These are phyloP conservation scores for Paramecium pentaurelia DNA, from an alignment of 73 alveolate genomes.

Conservation along the genomic window DNA sequence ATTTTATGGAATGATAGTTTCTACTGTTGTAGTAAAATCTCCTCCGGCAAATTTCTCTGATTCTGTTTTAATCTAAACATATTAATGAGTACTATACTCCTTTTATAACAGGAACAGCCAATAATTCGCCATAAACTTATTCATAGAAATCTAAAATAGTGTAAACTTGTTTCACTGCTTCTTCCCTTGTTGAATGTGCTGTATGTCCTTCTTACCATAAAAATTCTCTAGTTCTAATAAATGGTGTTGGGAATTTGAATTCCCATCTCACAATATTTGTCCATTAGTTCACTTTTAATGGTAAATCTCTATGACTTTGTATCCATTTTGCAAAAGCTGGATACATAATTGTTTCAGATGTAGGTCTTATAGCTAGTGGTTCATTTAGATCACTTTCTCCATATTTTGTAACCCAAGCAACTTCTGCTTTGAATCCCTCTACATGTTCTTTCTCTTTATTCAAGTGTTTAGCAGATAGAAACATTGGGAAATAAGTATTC, in stretches of 20 bases:
- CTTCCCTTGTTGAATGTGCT: slow-evolving; percentile 97
- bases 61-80: slow-evolving; percentile 76
- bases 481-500: slow-evolving; percentile 99
- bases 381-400: slow-evolving; percentile 93
- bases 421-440: slow-evolving; percentile 99
- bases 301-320: slow-evolving; percentile 99
- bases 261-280: slow-evolving; percentile 99
- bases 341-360: slow-evolving; percentile 99
- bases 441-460: slow-evolving; percentile 96
- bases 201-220: slow-evolving; percentile 99
- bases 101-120: slow-evolving; percentile 97
- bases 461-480: slow-evolving; percentile 94
- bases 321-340: slow-evolving; percentile 99
- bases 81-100: slow-evolving; percentile 66
- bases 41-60: slow-evolving; percentile 99
- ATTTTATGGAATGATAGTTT: slow-evolving; percentile 93
- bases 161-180: slow-evolving; percentile 89
- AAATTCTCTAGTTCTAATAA: slow-evolving; percentile 99
- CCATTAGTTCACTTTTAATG: slow-evolving; percentile 97
- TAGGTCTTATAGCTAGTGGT: slow-evolving; percentile 99
- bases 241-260: slow-evolving; percentile 99
- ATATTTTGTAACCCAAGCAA: slow-evolving; percentile 99
- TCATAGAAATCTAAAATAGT: slow-evolving; percentile 93
- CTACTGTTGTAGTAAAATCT: slow-evolving; percentile 93
- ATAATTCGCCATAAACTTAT: slow-evolving; percentile 89